Conservation (phyloP, 371 early-diverging fungal species). For the Mucor circinelloides region DNA sequence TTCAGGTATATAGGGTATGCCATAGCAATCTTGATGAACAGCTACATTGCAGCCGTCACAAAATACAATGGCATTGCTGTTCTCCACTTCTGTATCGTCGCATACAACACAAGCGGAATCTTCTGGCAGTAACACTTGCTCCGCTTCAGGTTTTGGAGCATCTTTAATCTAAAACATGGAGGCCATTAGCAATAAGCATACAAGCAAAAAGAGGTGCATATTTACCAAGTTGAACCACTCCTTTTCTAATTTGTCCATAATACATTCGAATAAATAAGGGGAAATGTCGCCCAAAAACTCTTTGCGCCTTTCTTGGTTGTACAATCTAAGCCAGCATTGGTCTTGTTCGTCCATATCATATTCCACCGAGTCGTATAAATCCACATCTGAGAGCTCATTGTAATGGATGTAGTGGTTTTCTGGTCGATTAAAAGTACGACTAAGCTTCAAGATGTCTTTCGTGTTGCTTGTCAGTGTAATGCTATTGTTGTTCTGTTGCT, state of each 20-base stretch:
- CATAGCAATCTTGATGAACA: slow-evolving; percentile 99
- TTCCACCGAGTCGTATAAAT: slow-evolving; percentile 79
- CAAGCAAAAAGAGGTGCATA: not conserved
- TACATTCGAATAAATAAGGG: slow-evolving; percentile 76
- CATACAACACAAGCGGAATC: slow-evolving; percentile 94
- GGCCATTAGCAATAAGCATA: not conserved
- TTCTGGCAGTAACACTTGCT: slow-evolving; percentile 58
- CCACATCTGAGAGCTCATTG: slow-evolving; percentile 80
- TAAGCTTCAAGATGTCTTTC: not conserved
- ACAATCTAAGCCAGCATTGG: slow-evolving; percentile 68
- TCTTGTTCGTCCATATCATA: slow-evolving; percentile 98
- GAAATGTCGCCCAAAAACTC: slow-evolving; percentile 53
- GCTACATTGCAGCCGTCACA: slow-evolving; percentile 99
- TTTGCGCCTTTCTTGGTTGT: slow-evolving; percentile 67
- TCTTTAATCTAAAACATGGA: slow-evolving; percentile 34
- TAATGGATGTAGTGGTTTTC: slow-evolving; percentile 61
- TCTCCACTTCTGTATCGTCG: slow-evolving; percentile 95
- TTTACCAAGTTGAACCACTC: slow-evolving; percentile 92
- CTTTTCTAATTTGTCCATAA: slow-evolving; percentile 95
- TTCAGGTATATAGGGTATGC: slow-evolving; percentile 99
- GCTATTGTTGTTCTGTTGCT: not conserved
- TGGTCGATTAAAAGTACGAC: slow-evolving; percentile 30
- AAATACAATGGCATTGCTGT: slow-evolving; percentile 97
- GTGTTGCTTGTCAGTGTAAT: not conserved
- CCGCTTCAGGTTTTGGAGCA: slow-evolving; percentile 32